Evolutionary conservation across 1,139 yeast genomes (phyloP).

Genomic region (Pichia sp.): DNA sequence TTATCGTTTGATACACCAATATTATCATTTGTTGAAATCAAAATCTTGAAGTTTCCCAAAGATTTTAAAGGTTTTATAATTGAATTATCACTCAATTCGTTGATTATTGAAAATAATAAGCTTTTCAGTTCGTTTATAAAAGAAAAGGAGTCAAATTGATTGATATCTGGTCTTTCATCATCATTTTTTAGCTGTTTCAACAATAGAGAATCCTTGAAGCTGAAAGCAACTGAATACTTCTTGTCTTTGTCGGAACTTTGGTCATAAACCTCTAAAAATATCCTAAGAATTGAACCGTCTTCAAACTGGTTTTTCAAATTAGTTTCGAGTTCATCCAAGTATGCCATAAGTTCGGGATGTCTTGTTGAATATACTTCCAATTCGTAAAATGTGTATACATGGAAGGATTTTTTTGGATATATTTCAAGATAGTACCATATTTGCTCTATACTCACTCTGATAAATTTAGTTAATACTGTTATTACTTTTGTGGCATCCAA

Average conservation of each 20-base stretch:
- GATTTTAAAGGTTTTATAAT: slow-evolving; percentile 2
- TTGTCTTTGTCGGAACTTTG: neutral
- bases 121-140: slow-evolving; percentile 24
- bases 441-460: slow-evolving; percentile 32
- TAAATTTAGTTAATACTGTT: slow-evolving; percentile 1
- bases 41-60: slow-evolving; percentile 19
- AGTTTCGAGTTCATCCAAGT: slow-evolving; percentile 29
- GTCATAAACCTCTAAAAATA: slow-evolving; percentile 21
- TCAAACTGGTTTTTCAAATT: slow-evolving; percentile 14
- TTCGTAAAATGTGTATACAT: slow-evolving; percentile 35
- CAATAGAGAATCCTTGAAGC: slow-evolving; percentile 24
- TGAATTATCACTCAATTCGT: slow-evolving; percentile 7
- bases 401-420: slow-evolving; percentile 40
- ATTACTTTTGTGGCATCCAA: slow-evolving; percentile 2
- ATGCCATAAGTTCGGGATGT: slow-evolving; percentile 38
- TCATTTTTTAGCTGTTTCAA: slow-evolving; percentile 18
- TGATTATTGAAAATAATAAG: slow-evolving; percentile 21
- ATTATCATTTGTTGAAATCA: slow-evolving; percentile 20
- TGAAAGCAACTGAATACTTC: slow-evolving; percentile 24
- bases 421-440: slow-evolving; percentile 39
- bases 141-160: slow-evolving; percentile 5
- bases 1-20: slow-evolving; percentile 9
- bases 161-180: slow-evolving; percentile 1
- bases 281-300: slow-evolving; percentile 20
- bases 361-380: slow-evolving; percentile 36